These are phyloP conservation scores for Penicillium angulare DNA, from an alignment of 495 filamentous ascomycete species.

Conservation along the genomic window DNA sequence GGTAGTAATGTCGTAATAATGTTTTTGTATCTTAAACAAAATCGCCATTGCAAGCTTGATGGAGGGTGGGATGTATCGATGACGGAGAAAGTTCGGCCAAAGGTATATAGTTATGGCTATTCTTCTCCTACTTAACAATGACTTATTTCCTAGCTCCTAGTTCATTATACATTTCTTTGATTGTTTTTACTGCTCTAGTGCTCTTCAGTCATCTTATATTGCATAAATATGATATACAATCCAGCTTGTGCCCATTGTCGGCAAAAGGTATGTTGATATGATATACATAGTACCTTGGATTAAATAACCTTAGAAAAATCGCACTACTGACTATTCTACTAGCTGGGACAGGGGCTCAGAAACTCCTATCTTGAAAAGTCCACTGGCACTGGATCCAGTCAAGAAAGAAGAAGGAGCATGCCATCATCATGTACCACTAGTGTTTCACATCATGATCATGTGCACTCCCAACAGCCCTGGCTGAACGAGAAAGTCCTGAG, in stretches of 20 bases:
- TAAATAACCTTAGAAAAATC: not conserved
- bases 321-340: not conserved
- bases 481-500: not conserved
- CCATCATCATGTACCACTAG: too few relatives aligned
- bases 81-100: not conserved
- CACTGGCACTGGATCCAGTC: not conserved
- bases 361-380: not conserved
- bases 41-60: not conserved
- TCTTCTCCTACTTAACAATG: not conserved
- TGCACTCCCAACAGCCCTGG: not conserved
- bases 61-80: not conserved
- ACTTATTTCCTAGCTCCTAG: not conserved
- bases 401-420: not conserved
- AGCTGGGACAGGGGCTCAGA: not conserved
- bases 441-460: too few relatives aligned
- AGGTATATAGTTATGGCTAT: too few relatives aligned
- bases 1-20: too few relatives aligned
- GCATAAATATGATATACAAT: conserved; percentile 9
- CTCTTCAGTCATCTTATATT: too few relatives aligned
- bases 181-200: too few relatives aligned
- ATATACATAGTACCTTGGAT: not conserved
- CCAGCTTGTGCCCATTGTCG: not conserved
- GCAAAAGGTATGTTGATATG: not conserved
- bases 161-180: not conserved
- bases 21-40: not conserved